Evolutionary conservation across 1,139 yeast genomes (phyloP), one percentile per base, ranked within the genome.

Genomic region (Magnusiomyces fungicola): DNA sequence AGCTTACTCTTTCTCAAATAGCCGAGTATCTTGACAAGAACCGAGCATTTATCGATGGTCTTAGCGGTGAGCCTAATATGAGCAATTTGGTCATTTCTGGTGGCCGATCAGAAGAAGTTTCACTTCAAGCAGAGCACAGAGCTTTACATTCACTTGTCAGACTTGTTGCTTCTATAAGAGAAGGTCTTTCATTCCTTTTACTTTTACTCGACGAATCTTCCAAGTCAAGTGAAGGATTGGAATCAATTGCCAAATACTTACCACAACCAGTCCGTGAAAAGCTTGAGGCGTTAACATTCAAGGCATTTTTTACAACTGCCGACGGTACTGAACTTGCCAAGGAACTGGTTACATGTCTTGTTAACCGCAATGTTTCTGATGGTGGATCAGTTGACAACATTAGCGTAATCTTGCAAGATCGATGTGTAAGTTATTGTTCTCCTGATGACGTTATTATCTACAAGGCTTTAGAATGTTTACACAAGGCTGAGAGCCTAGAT

Each of bases 351-450:
- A 84, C 96, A 0, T 84, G 96, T 1, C 80, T 94, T 38, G 89
- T 94, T 51, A 90, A 90, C 66, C 83, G 86, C 62, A 87, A 84
- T 56, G 89, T 94, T 54, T 75, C 87, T 43, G 81, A 86, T 58
- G 98, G 98, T n/a, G 94, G 89, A 2, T 84, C 95, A 0, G 92
- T 94, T 47, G 98, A 92, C 62, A 74, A 83, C 48, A 88, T 92
- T 50, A 95, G 97, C 1, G 80, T 83, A 30, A 82, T 94, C 1
- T 72, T 94, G 48, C 96, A 92, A 66, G 94, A 87, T 49, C 81
- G 95, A 56, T 94, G 98, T 71, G 96, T 96, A 1, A 83, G 96
- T 1, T 94, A 89, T 67, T 94, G 97, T 62, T 88, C 97, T 0
- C 80, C 95, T 10, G 88, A 86, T 59, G 98, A 94, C 67, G 97